Base-by-base conservation (phyloP, 768 basidiomycete genomes). In the Agaricus subrufescens region DNA sequence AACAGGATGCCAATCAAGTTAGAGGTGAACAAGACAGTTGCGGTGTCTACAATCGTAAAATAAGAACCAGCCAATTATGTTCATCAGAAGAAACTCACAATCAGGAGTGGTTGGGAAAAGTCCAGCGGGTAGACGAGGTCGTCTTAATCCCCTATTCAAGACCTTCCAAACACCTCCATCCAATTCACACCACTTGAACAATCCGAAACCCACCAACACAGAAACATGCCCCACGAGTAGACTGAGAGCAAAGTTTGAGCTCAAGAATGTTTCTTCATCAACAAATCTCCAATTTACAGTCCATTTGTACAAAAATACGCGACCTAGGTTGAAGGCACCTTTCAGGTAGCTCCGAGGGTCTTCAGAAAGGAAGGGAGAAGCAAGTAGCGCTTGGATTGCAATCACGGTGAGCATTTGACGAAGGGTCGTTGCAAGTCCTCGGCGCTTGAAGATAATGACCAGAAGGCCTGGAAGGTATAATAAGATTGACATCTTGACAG, bases 281-380 rank as follows among this genome's bases (percentile, higher is more conserved):
- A 99, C 60, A 65, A 96, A 88, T 45, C 94, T 82, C 97, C 97
- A 99, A 66, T 98, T 99, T 54, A 98, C 94, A 0, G 96, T 98
- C 96, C 96, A 99, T 67, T 91, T 86, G 70, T 90, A 97, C 30
- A 97, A 71, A 72, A 99, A 99, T 7, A 86, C 79, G 12, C 97
- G 86, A 3, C 85, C 84, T 54, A 99, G 75, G 65, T 98, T 86
- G 67, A 96, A 99, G 2, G 97, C 89, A 19, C 80, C 79, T 25
- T 71, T 74, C 40, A 92, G 62, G 69, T 99, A 99, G 23, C 83
- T 77, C 65, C 72, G 64, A 3, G 79, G 72, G 58, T 87, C 75
- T 54, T 79, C 73, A 40, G 73, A 69, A 45, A 95, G 72, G 75
- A 94, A 97, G 5, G 88, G 85, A 7, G 73, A 66, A 3, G 87